Base-by-base conservation (phyloP, 495 filamentous ascomycete genomes). In the Immersiella caudata region DNA sequence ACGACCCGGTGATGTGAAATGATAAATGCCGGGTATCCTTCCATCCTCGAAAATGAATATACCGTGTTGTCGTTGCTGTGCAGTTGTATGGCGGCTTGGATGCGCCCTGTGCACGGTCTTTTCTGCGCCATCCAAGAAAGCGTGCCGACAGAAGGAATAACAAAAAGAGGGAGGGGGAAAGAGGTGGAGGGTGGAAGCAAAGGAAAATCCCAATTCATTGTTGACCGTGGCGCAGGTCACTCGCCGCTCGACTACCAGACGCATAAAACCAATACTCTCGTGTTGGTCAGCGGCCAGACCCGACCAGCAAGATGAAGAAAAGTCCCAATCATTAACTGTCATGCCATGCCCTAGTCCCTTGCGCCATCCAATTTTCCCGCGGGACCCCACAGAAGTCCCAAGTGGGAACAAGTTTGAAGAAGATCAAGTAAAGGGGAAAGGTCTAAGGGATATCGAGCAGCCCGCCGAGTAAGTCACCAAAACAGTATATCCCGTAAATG, bases 401-500 rank as follows among this genome's bases (percentile, higher is more conserved):
- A 46, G 14, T 12, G 14, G n/a, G 16, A 46, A 46, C 14, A 46
- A 46, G 40, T 46, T 18, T 8, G 29, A 33, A 33, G 40, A 46
- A 14, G 40, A 46, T 6, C 40, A 46, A 46, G 11, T 6, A 18
- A 46, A 46, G 9, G 40, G 14, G 40, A 46, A 61, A 61, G 22
- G 18, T 62, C 60, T 62, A 62, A 50, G 60, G 60, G 60, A 62
- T 62, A 62, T 62, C 60, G 33, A 65, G 27, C 29, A 1, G 29
- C 62, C 62, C n/a, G 35, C 4, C 20, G 8, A 7, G 6, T 46
- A 36, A 33, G 4, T 52, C 16, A 50, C 40, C 29, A 36, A 64
- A 12, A 55, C 18, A 55, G 51, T 58, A 46, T 65, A 57, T 35
- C 63, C 63, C 52, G 63, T 65, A 65, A 65, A 65, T 65, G 62